Evolutionary conservation across 257 asterid genomes (phyloP).

Genomic region (Primulina tabacum): DNA sequence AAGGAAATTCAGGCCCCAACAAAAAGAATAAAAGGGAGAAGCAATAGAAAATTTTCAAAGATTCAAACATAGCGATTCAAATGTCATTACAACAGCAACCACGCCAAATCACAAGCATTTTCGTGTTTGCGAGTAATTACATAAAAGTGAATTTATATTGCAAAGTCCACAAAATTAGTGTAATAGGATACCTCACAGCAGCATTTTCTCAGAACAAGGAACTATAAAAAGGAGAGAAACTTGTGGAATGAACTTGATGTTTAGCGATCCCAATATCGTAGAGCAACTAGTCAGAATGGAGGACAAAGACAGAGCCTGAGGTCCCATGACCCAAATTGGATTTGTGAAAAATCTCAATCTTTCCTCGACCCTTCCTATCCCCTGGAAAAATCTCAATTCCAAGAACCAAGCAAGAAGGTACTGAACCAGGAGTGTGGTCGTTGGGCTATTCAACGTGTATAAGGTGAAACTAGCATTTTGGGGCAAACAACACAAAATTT

Average conservation of each 20-base stretch:
- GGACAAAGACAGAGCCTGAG: neutral
- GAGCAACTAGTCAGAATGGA: neutral
- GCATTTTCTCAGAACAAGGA: neutral
- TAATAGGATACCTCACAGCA: slow-evolving; percentile 7
- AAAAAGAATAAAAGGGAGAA: neutral
- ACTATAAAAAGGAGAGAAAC: neutral
- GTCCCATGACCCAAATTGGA: neutral
- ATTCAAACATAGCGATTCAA: neutral
- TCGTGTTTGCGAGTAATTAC: neutral
- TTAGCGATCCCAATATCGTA: neutral
- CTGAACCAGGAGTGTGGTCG: no score
- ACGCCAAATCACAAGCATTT: neutral
- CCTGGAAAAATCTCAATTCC: no score
- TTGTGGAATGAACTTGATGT: neutral
- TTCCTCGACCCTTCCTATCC: no score
- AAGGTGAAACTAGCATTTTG: neutral
- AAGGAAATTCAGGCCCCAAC: neutral
- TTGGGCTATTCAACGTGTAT: neutral
- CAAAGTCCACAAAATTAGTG: neutral
- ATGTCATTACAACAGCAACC: neutral
- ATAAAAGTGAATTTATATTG: slow-evolving; percentile 1
- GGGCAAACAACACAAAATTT: neutral
- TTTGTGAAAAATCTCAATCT: neutral
- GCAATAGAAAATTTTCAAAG: neutral
- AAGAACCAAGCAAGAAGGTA: no score